Percentiles rank a stretch among this genome's conserved stretches.
These are phyloP conservation scores for Arachnomyces sp. DNA, from an alignment of 2,329 filamentous ascomycete species.

Conservation along the genomic window DNA sequence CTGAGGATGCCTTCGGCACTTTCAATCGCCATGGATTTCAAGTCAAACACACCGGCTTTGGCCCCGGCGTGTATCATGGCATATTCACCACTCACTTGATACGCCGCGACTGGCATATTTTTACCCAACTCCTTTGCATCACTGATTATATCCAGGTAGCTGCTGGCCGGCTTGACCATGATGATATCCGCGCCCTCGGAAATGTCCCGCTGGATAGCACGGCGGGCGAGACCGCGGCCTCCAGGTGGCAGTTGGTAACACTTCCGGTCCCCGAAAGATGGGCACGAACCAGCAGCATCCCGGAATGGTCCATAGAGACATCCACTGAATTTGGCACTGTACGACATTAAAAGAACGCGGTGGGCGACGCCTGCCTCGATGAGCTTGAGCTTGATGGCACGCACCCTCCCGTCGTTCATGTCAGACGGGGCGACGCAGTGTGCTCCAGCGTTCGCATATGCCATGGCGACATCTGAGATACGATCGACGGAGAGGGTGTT, in stretches of 20 bases:
- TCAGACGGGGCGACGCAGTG: slow-evolving; percentile 96
- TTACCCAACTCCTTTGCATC: slow-evolving; percentile 91
- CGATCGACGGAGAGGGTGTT: slow-evolving; percentile 89
- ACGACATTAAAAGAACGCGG: slow-evolving; percentile 89
- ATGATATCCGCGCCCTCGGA: slow-evolving; percentile 93
- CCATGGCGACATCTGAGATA: slow-evolving; percentile 93
- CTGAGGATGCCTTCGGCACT: slow-evolving; percentile 86
- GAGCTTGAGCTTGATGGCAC: slow-evolving; percentile 94
- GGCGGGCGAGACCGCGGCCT: slow-evolving; percentile 79
- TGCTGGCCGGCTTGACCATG: slow-evolving; percentile 96
- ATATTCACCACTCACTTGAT: slow-evolving; percentile 94
- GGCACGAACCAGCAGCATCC: slow-evolving; percentile 83
- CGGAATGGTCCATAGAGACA: slow-evolving; percentile 96
- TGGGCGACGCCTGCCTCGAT: slow-evolving; percentile 93
- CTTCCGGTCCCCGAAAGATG: slow-evolving; percentile 86
- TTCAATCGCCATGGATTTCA: slow-evolving; percentile 92
- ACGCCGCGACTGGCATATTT: slow-evolving; percentile 87
- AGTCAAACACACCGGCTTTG: slow-evolving; percentile 91
- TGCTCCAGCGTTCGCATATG: slow-evolving; percentile 89
- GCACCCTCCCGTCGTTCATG: slow-evolving; percentile 97
- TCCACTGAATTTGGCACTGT: slow-evolving; percentile 94
- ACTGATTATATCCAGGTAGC: slow-evolving; percentile 94
- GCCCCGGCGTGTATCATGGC: slow-evolving; percentile 96
- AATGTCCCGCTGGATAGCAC: slow-evolving; percentile 85
- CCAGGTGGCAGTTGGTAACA: slow-evolving; percentile 96